Base-by-base conservation (phyloP, 2,329 filamentous ascomycete species). In the Alternaria brassicae region DNA sequence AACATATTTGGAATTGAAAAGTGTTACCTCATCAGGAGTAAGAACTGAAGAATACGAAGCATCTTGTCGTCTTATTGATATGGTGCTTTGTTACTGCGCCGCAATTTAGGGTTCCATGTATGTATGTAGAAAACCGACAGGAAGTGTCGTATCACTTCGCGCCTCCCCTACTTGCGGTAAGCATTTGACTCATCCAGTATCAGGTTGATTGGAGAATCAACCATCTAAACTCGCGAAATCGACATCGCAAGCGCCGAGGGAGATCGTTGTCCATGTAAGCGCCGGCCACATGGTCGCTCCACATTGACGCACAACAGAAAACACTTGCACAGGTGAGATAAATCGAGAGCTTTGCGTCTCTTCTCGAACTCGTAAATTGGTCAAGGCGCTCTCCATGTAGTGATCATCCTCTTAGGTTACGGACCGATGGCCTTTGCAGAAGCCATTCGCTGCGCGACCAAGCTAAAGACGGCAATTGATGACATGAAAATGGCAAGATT, bases 401-500 rank as follows among this genome's bases (percentile, higher is more conserved):
- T 34, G 44, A 23, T 34, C 4, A 21, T 23, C 7, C 15, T 32
- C 30, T 34, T 19, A 25, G 21, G 0, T 63, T n/a, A 54, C 30
- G 47, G 60, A 9, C 56, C 52, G 28, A 62, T 49, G 10, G 47
- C 47, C 44, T 73, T 74, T 49, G 62, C 58, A 10, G 66, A 61
- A 34, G 83, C 84, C 85, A 97, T 91, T 67, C 90, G 90, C 74
- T 99, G 95, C 27, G 94, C 95, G 61, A 95, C 89, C 60, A 99
- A 82, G 76, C 94, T 96, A 81, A 98, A 97, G 60, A 97, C 88
- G 7, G 94, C 93, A 23, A 99, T 91, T 0, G 95, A 97, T 23
- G 93, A 95, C 84, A 99, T 94, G 81, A 98, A 99, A 2, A 98
- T 83, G 1, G 97, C 93, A 0, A 96, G 88, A 73, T 99, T 98